Percentiles rank a stretch among this genome's conserved stretches.
Evolutionary conservation across 2,329 filamentous ascomycete genomes (phyloP).

Genomic region (Drechslera avenae): DNA sequence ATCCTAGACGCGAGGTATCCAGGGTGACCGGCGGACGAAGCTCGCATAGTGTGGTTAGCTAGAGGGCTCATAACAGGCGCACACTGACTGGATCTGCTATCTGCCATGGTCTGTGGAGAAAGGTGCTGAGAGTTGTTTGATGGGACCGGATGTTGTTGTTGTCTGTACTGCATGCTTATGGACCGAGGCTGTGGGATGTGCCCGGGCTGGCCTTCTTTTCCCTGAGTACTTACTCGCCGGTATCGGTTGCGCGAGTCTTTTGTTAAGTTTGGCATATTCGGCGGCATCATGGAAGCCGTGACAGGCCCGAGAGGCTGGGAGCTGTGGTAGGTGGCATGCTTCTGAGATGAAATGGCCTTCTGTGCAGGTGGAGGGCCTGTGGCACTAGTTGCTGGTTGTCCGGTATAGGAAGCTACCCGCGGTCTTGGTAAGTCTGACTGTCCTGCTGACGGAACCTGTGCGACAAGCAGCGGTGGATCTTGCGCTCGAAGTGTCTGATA

Average conservation of each 20-base stretch:
- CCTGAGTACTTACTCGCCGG: conserved; percentile 15
- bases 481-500: conserved; percentile 33
- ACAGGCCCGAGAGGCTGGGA: too few species aligned
- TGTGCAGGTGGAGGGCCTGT: conserved; percentile 18
- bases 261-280: background rate
- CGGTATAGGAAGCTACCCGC: conserved; percentile 14
- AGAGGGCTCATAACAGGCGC: too few species aligned
- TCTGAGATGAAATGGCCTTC: conserved; percentile 9
- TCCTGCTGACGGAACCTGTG: conserved; percentile 25
- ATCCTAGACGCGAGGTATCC: too few species aligned
- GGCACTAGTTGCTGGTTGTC: conserved; percentile 10
- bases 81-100: background rate
- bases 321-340: background rate
- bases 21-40: too few species aligned
- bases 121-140: background rate
- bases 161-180: background rate
- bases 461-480: conserved; percentile 31
- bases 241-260: conserved; percentile 18
- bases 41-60: too few species aligned
- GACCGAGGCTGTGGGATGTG: conserved; percentile 5
- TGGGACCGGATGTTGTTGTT: background rate
- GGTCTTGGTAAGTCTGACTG: conserved; percentile 8
- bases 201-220: conserved; percentile 2
- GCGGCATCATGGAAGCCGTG: too few species aligned
- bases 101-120: background rate